Evolutionary conservation across 164 flowering plant genomes (phyloP).

Genomic region (Tetrastigma voinierianum): DNA sequence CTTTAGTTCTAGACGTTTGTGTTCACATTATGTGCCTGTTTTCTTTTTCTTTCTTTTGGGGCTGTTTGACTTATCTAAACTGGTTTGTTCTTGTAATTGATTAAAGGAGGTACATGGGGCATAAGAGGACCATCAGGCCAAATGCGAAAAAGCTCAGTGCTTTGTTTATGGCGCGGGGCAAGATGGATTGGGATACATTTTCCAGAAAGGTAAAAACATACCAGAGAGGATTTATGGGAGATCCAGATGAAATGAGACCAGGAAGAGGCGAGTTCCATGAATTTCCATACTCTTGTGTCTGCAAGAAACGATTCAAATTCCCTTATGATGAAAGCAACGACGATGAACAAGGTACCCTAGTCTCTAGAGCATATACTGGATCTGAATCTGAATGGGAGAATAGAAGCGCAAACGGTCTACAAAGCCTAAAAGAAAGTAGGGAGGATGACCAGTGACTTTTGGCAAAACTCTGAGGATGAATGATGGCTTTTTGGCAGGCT

Average conservation of each 20-base stretch:
- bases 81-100: constrained; percentile 10
- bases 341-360: not conserved
- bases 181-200: constrained; percentile 77
- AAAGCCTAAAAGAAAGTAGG: constrained; percentile 4
- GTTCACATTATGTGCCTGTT: not conserved
- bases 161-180: constrained; percentile 54
- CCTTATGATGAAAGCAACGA: constrained; percentile 1
- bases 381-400: not conserved
- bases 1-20: no score
- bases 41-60: not conserved
- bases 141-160: constrained; percentile 89
- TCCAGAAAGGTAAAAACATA: constrained; percentile 63
- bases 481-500: constrained; percentile 13
- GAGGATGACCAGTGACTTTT: not conserved
- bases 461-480: not conserved
- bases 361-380: not conserved
- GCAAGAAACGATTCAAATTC: constrained; percentile 41
- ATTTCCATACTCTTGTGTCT: constrained; percentile 79
- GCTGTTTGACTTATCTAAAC: not conserved
- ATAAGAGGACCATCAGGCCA: constrained; percentile 91
- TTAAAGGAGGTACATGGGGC: constrained; percentile 94
- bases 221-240: constrained; percentile 97
- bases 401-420: constrained; percentile 3
- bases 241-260: constrained; percentile 86
- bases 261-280: constrained; percentile 94